Base-by-base conservation (phyloP, 140 eudicot genomes). In the Cichorium intybus region DNA sequence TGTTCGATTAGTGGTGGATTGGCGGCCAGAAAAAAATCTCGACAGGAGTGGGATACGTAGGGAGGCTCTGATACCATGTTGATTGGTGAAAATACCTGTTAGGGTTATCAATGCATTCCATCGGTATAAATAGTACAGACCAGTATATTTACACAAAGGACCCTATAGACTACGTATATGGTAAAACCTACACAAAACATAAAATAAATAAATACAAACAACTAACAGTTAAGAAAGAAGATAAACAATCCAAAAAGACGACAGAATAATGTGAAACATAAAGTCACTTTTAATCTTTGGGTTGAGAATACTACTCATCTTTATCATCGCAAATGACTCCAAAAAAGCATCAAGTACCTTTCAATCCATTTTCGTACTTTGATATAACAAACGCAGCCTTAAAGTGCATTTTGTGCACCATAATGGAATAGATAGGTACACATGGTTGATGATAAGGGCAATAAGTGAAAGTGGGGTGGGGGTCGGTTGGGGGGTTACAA, bases 361-460 rank as follows among this genome's bases (percentile, higher is more conserved):
- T 43, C 49, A 43, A 43, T 43, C 49, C 49, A 43, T 7, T 43
- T 43, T 43, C 18, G 49, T 43, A 43, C 49, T 43, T 43, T 43
- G 18, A 7, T 43, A 15, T 15, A 43, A 43, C 49, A 43, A 43
- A 15, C 49, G 54, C 20, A 26, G 47, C 21, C 34, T 53, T 16
- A 21, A 23, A 43, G 64, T 52, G 64, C 48, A 51, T 34, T 60
- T 60, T 24, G 24, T 34, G 12, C 3, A 31, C 46, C 35, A 37
- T 59, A 34, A 46, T 60, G 31, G 27, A 1, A 62, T 37, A 20
- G 73, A 55, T 39, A 39, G 63, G 73, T 64, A 68, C 73, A 68
- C 37, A 66, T 53, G 63, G 72, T 66, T 34, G 72, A 8, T 52
- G 34, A 34, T 21, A 46, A 47, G 56, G 21, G 70, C 60, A 49